Evolutionary conservation across 2,329 filamentous ascomycete genomes (phyloP), one percentile per base, ranked within the genome.

Genomic region (Lachnellula suecica): DNA sequence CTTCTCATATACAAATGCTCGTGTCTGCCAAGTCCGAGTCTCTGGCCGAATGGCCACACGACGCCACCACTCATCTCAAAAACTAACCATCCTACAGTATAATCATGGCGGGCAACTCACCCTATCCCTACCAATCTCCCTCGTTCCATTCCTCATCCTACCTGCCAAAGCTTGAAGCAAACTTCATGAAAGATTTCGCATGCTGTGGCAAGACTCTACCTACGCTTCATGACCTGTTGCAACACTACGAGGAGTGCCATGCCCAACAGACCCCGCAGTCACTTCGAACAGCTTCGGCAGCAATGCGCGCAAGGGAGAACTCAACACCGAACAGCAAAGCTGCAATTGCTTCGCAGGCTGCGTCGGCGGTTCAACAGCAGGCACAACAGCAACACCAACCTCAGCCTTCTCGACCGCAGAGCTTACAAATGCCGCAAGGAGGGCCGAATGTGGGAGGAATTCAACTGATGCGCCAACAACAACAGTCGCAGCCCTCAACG

Each of bases 81-180:
- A 20, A 54, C 60, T 64, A 49, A 62, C 55, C 45, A 43, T 53
- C 62, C 60, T 63, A 62, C 69, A 97, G 91, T 71, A 92, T 97
- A 67, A 87, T 95, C 69, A 97, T 97, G 89, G 85, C 90, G 54
- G 92, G 94, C 65, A 97, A 91, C 17, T 97, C 94, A n/a, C 94
- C 94, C 10, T 96, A 93, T 66, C 79, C 84, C 54, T 83, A 92
- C 64, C 88, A 92, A 70, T 96, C 92, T n/a, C 91, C 94, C 0
- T 97, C 93, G 1, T 95, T 91, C 65, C 93, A 97, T 71, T 97
- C 93, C 1, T 96, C 92, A 6, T 97, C 94, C 23, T 97, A 97
- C 69, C 82, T 97, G 1, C 93, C 92, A 9, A 97, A 96, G 71
- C 84, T 97, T 67, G 94, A 99, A 72, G 93, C 93, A 56, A 94